Evolutionary conservation across 2,329 filamentous ascomycete species (phyloP).

Genomic region (Fusarium dimerum): DNA sequence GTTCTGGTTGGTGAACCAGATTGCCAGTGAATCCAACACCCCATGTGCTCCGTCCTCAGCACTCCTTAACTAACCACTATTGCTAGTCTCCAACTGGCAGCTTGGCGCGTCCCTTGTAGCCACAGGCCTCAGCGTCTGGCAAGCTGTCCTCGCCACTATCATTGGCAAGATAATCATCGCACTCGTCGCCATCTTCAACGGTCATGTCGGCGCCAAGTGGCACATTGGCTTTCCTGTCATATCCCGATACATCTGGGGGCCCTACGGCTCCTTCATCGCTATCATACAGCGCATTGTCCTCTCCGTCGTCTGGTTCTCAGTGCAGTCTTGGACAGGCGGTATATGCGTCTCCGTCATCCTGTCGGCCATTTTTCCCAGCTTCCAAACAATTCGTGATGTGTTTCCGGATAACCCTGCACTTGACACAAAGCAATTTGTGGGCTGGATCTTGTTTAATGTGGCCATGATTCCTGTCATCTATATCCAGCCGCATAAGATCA

Average conservation of each 20-base stretch:
- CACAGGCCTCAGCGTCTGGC: slow-evolving; percentile 1
- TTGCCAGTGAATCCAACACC: not conserved
- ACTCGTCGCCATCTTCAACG: not conserved
- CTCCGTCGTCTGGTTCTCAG: not conserved
- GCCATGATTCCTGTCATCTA: too few species aligned
- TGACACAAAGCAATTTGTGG: too few species aligned
- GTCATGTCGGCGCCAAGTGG: not conserved
- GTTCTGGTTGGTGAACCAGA: not conserved
- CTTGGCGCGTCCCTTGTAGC: slow-evolving; percentile 3
- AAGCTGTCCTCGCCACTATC: not conserved
- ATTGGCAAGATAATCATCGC: not conserved
- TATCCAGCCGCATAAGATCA: too few species aligned
- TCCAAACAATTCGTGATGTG: too few species aligned
- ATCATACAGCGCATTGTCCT: not conserved
- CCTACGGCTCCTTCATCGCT: not conserved
- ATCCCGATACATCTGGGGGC: slow-evolving; percentile 1
- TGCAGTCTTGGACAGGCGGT: too few species aligned
- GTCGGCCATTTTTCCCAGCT: too few species aligned
- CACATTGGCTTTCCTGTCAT: slow-evolving; percentile 4
- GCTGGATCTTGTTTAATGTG: too few species aligned
- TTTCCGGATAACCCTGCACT: too few species aligned
- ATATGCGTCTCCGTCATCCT: too few species aligned
- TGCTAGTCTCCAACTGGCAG: not conserved
- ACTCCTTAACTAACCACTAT: not conserved
- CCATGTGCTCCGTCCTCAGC: not conserved